Percentiles rank a stretch among this genome's conserved stretches.
Evolutionary conservation across 495 filamentous ascomycete genomes (phyloP).

Genomic region (Penicillium roqueforti): DNA sequence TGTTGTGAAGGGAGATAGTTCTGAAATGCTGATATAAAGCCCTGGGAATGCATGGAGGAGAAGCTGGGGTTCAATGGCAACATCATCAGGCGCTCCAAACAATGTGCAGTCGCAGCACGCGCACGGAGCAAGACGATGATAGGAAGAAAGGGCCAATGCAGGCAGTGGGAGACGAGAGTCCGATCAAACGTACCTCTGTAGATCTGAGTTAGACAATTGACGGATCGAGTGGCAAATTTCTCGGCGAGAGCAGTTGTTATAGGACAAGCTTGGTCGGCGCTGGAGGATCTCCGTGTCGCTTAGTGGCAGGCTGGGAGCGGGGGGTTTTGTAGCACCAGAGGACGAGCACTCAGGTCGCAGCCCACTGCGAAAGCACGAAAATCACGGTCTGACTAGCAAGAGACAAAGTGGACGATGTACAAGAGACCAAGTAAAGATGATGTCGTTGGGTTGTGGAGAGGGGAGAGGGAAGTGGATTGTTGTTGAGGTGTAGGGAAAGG

Average conservation of each 20-base stretch:
- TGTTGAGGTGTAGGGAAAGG: slow-evolving; percentile 28
- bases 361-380: slow-evolving; percentile 12
- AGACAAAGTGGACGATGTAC: not conserved
- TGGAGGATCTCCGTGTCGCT: slow-evolving; percentile 46
- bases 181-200: slow-evolving; percentile 20
- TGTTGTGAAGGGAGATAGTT: not conserved
- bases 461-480: slow-evolving; percentile 18
- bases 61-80: slow-evolving; percentile 14
- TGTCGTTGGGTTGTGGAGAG: slow-evolving; percentile 11
- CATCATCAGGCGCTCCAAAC: slow-evolving; percentile 6
- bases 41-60: not conserved
- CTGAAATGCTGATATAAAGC: not conserved
- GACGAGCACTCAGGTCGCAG: slow-evolving; percentile 15
- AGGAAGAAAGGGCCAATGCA: slow-evolving; percentile 7
- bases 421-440: slow-evolving; percentile 3
- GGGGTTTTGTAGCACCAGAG: slow-evolving; percentile 27
- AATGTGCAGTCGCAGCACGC: slow-evolving; percentile 24
- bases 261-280: slow-evolving; percentile 32
- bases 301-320: slow-evolving; percentile 41
- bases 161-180: not conserved
- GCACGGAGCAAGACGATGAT: slow-evolving; percentile 24
- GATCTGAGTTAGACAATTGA: slow-evolving; percentile 22
- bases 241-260: slow-evolving; percentile 24
- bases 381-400: slow-evolving; percentile 1
- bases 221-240: slow-evolving; percentile 2